Base-by-base conservation (phyloP, 352 stramenopile species). In the Pythium apleroticum region DNA sequence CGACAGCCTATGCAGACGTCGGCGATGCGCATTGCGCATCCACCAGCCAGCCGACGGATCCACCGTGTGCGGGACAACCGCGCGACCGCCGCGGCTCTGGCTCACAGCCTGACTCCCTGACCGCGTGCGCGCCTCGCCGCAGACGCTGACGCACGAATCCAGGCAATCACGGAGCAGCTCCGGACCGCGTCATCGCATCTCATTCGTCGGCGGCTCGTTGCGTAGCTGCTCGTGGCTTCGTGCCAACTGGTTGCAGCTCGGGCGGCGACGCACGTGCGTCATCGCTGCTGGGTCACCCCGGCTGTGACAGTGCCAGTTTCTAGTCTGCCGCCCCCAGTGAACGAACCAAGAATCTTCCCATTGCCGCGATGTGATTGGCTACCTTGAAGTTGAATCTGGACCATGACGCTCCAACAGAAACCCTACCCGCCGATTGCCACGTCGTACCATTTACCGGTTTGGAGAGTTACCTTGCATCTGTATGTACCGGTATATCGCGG, bases 301-400 rank as follows among this genome's bases (percentile, higher is more conserved):
- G 15, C 39, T 71, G 57, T 66, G 64, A 65, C 64, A 71, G 64
- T 59, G 49, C 39, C 49, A 60, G 37, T 46, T 41, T n/a, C 14
- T n/a, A 46, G 37, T 46, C 37, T 22, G 22, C 9, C 37, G 35
- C 35, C 12, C 35, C 8, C 3, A 9, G 35, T 41, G 35, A 24
- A 46, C 37, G 37, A 46, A 22, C 52, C 30, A 6, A 50, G 61
- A 62, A 68, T 68, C 63, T 64, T 60, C 20, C 45, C 12, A 10
- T 10, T 20, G 27, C n/a, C 6, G 49, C 39, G 30, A 31, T 55
- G 15, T 61, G 56, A 71, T 71, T 71, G 64, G 64, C 11, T 43
- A 49, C 30, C 5, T 14, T 5, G 50, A 66, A 59, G 37, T 71
- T 71, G 64, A 71, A 71, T 65, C 64, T 71, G 3, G 30, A n/a